A percentile compares a stretch with the other conserved stretches of the same genome.
Evolutionary conservation across 192 early-diverging fungal genomes (phyloP).

Genomic region (Allomyces macrogynus): DNA sequence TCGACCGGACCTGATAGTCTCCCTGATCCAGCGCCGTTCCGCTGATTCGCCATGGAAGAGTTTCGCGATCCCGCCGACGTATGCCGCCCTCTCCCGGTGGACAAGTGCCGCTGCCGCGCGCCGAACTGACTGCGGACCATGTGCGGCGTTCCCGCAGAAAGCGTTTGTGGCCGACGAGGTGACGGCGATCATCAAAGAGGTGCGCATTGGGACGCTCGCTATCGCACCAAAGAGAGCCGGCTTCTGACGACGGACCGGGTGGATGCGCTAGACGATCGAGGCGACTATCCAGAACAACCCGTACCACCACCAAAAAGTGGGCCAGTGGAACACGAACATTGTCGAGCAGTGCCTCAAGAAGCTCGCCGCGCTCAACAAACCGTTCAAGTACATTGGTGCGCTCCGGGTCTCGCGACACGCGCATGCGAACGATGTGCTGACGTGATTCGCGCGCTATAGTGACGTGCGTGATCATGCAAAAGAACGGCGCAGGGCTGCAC

Average conservation of each 20-base stretch:
- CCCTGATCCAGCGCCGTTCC: too few species aligned
- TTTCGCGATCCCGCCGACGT: not conserved
- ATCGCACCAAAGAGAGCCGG: not conserved
- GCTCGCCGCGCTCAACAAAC: constrained; percentile 42
- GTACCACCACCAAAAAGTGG: constrained; percentile 53
- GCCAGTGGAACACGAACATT: constrained; percentile 53
- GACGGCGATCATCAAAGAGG: constrained; percentile 41
- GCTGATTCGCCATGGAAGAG: not conserved
- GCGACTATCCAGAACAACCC: constrained; percentile 39
- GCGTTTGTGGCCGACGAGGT: constrained; percentile 43
- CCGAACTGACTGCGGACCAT: not conserved
- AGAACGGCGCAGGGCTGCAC: constrained; percentile 59
- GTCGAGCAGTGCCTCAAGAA: constrained; percentile 44
- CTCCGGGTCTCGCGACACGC: too few species aligned
- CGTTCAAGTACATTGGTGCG: constrained; percentile 62
- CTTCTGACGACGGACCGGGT: constrained; percentile 2
- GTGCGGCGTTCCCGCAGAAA: constrained; percentile 16
- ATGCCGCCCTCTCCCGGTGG: not conserved
- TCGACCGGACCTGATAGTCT: too few species aligned
- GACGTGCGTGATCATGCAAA: constrained; percentile 66
- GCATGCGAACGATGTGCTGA: too few species aligned
- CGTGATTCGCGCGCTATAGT: too few species aligned
- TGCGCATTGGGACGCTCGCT: constrained; percentile 6
- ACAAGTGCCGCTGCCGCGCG: not conserved
- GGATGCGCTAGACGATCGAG: constrained; percentile 30